Conservation (phyloP, 129 eudicot species). For the Artemisia tridentata region DNA sequence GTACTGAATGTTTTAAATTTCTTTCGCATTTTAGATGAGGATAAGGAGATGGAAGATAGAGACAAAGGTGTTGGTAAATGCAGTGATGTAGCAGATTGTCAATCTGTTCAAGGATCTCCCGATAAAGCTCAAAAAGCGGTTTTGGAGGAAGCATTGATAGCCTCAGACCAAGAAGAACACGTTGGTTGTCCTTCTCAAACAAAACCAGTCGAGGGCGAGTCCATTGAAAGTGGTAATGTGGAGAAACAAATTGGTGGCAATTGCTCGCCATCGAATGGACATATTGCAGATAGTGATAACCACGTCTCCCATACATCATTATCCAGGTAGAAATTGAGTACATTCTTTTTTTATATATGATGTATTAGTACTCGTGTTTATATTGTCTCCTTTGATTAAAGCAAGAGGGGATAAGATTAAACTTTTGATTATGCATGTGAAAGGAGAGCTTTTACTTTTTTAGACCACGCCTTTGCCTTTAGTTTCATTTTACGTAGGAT, state of each 20-base stretch:
- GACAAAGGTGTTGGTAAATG: no score
- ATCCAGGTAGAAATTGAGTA: not conserved
- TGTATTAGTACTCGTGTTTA: not conserved
- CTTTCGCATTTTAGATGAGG: slow-evolving; percentile 17
- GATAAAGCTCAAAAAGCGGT: not conserved
- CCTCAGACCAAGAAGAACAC: slow-evolving; percentile 15
- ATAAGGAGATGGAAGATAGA: slow-evolving; percentile 2
- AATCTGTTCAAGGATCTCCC: not conserved
- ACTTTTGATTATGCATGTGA: slow-evolving; percentile 2
- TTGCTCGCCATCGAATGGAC: slow-evolving; percentile 18
- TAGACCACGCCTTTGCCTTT: not conserved
- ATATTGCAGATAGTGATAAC: slow-evolving; percentile 13
- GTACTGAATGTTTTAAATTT: not conserved
- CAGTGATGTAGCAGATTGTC: not conserved
- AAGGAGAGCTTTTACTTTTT: not conserved
- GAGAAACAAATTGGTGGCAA: slow-evolving; percentile 31
- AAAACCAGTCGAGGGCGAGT: slow-evolving; percentile 13
- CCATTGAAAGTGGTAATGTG: slow-evolving; percentile 11
- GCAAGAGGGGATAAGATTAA: not conserved
- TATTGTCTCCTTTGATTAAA: not conserved
- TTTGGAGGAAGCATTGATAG: slow-evolving; percentile 3
- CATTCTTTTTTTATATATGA: not conserved
- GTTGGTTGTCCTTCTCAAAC: slow-evolving; percentile 13
- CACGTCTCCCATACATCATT: no score
- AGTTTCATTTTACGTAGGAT: not conserved